A percentile compares a stretch with the other conserved stretches of the same genome.
Evolutionary conservation across 257 asterid species (phyloP).

Genomic region (Coffea eugenioides): DNA sequence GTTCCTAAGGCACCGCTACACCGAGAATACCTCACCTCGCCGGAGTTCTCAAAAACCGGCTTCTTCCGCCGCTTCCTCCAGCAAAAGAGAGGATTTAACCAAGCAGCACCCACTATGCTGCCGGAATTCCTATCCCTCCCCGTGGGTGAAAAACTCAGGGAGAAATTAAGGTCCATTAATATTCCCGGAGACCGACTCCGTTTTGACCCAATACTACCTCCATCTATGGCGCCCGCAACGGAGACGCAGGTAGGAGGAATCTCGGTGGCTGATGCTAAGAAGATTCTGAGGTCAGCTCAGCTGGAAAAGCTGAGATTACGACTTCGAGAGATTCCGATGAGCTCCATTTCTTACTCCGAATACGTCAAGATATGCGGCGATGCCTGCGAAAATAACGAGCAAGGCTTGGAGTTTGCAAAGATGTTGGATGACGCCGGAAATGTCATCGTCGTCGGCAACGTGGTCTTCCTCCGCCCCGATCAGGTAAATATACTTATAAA

Average conservation of each 20-base stretch:
- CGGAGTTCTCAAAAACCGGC: constrained; percentile 26
- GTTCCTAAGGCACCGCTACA: constrained; percentile 15
- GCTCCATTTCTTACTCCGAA: constrained; percentile 51
- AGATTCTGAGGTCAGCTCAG: constrained; percentile 47
- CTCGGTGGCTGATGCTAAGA: constrained; percentile 48
- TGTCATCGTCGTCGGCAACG: constrained; percentile 74
- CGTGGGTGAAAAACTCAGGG: constrained; percentile 60
- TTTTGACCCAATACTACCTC: constrained; percentile 33
- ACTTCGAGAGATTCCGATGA: constrained; percentile 52
- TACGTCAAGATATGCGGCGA: constrained; percentile 52
- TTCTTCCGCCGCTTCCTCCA: constrained; percentile 50
- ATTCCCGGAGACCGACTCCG: constrained; percentile 30
- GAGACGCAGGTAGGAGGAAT: constrained; percentile 24
- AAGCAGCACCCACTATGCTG: constrained; percentile 30
- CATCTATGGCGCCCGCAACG: constrained; percentile 9
- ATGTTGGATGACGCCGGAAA: constrained; percentile 65
- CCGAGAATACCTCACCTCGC: constrained; percentile 31
- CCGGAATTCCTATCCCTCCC: constrained; percentile 59
- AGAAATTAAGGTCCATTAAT: constrained; percentile 46
- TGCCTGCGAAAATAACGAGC: constrained; percentile 37
- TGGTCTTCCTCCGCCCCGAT: constrained; percentile 72
- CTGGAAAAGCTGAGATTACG: constrained; percentile 42
- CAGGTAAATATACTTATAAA: constrained; percentile 43
- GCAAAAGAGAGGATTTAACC: constrained; percentile 47
- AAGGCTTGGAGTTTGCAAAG: constrained; percentile 60